Evolutionary conservation across 345 rosid species (phyloP).

Genomic region (Dimocarpus longan): DNA sequence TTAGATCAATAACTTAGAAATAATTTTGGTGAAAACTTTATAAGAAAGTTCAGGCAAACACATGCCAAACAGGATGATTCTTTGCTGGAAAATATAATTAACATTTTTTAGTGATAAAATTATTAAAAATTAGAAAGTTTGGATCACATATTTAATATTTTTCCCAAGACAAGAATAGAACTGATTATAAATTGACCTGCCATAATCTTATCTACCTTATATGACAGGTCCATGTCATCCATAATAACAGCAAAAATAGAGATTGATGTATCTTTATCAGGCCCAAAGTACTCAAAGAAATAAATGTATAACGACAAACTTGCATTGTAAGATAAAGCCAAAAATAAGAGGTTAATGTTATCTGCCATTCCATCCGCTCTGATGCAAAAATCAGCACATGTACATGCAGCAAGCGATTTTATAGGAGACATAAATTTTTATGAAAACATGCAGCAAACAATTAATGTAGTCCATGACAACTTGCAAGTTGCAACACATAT

Average conservation of each 20-base stretch:
- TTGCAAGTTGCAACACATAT: not conserved
- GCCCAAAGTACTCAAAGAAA: not conserved
- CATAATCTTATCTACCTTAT: not conserved
- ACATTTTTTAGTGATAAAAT: not conserved
- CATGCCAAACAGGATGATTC: not conserved
- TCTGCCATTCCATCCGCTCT: not conserved
- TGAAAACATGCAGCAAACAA: not conserved
- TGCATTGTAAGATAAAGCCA: not conserved
- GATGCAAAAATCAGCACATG: not conserved
- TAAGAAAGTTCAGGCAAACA: not conserved
- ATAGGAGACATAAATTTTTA: not conserved
- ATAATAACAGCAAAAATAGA: not conserved
- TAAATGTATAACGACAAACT: not conserved
- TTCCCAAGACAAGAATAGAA: not conserved
- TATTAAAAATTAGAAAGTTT: not conserved
- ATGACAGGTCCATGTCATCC: not conserved
- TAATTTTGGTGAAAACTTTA: not conserved
- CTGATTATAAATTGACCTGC: not conserved
- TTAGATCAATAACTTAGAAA: too few relatives aligned
- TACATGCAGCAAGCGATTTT: not conserved
- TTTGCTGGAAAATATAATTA: not conserved
- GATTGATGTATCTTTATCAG: not conserved
- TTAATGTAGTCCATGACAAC: slow-evolving; percentile 2
- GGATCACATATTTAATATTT: not conserved
- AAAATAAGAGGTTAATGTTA: not conserved